Evolutionary conservation across 805 yeast genomes (phyloP), one percentile per base, ranked within the genome.

Genomic region (Komagataella mondaviorum): DNA sequence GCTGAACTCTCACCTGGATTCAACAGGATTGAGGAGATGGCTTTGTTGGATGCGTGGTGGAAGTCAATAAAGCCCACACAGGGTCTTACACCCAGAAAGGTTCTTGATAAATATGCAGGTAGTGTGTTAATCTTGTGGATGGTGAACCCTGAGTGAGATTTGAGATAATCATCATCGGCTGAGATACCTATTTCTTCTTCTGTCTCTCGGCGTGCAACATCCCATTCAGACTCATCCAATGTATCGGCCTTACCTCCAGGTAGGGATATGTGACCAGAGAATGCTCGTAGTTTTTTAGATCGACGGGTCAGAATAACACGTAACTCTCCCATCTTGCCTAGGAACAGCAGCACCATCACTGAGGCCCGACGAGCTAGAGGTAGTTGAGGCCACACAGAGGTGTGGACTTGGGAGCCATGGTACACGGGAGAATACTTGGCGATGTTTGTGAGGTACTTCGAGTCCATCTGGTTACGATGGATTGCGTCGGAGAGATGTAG

Each of bases 161-260:
- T 53, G 43, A 84, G 64, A 7, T 61, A 60, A 0, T 65, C 68
- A 53, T 84, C 77, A 57, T 72, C 65, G 14, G 72, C 64, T 8
- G 76, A 73, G 20, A 88, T 63, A 0, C 96, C 96, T 49, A 90
- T 86, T 62, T 90, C 98, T 62, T 90, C 98, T 52, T 74, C 76
- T 55, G 89, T 80, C 64, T 90, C 98, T 36, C 98, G 70, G 53
- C 95, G 71, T 0, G 96, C 84, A 45, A 84, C 83, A 47, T 76
- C 75, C 73, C 84, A 82, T 52, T 85, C 87, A 12, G 75, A 65
- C 57, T 88, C 88, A 17, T 76, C 69, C 0, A 75, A 79, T 46
- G 57, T 61, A 63, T 90, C 97, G 4, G 95, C 89, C 60, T 84
- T 87, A 6, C 97, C 98, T 2, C 98, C 98, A 3, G 98, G 98